phyloP scores from a whole-genome alignment of 1,284 basidiomycete genomes.

The Ceratobasidium sp. region DNA sequence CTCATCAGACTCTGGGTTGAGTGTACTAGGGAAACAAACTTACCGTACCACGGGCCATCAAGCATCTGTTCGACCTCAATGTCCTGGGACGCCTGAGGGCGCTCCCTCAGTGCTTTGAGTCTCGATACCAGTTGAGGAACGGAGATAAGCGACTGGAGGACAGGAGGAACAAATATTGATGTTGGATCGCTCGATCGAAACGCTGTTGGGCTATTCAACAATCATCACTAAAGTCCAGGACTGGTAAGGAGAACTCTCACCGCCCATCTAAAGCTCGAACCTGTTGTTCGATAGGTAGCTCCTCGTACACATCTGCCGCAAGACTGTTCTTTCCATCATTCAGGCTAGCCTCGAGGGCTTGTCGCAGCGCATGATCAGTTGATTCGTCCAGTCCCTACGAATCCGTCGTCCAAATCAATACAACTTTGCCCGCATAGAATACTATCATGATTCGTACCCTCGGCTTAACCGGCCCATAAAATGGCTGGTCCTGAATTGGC shows the following conservation, averaged over 20 bases:
- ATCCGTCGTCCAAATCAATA: not conserved
- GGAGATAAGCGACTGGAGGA: slow-evolving; percentile 39
- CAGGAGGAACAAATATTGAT: slow-evolving; percentile 17
- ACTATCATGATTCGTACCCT: too few relatives aligned
- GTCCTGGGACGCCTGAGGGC: not conserved
- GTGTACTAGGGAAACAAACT: not conserved
- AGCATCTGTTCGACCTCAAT: slow-evolving; percentile 7
- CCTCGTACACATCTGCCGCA: slow-evolving; percentile 39
- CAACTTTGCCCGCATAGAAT: too few relatives aligned
- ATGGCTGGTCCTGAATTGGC: not conserved
- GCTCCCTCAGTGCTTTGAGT: not conserved
- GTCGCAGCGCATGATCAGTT: slow-evolving; percentile 40
- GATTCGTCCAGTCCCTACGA: slow-evolving; percentile 17
- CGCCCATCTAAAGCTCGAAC: slow-evolving; percentile 18
- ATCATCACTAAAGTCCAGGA: not conserved
- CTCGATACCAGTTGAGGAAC: slow-evolving; percentile 29
- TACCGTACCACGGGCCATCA: slow-evolving; percentile 5
- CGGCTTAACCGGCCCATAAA: slow-evolving; percentile 27
- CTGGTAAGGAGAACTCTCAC: not conserved
- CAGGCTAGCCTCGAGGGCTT: slow-evolving; percentile 40
- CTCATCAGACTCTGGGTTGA: not conserved
- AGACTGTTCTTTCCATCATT: slow-evolving; percentile 28
- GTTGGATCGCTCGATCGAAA: slow-evolving; percentile 23
- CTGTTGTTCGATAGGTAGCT: slow-evolving; percentile 29
- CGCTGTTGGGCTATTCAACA: not conserved